Base-by-base conservation (phyloP, 2,329 filamentous ascomycete species). In the Fusarium sp. region DNA sequence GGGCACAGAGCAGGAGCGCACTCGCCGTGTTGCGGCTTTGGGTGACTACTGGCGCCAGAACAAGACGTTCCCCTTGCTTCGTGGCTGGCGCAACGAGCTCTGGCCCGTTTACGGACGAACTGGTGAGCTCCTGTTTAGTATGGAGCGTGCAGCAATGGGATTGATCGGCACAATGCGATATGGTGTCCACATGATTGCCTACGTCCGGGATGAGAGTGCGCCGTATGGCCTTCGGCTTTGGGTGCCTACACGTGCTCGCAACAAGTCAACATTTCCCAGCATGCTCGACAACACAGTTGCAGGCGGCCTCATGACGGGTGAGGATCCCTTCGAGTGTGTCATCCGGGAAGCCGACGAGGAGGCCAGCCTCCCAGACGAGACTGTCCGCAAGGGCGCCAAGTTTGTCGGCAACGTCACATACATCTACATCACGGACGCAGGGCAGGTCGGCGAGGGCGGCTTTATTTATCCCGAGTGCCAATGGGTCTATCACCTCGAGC, bases 251-350 rank as follows among this genome's bases (percentile, higher is more conserved):
- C 88, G 96, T 11, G 90, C 95, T 14, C 86, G 86, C 59, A 89
- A 86, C 67, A 99, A 98, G 85, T 90, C 93, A 74, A 98, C 95
- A 0, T 99, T 96, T 79, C 92, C 93, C 0, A 89, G 93, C n/a
- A 95, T 98, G 89, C 86, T 99, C 74, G 96, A 99, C 82, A 99
- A 98, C 81, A 95, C 95, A 2, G 96, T 97, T 8, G 96, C 95
- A 0, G 89, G 89, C n/a, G 89, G 84, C 0, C 91, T 98, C 75
- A 91, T 92, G 80, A 93, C 94, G 0, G 93, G 92, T 16, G 95
- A 98, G 81, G 87, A 87, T 24, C 93, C 94, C 0, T 92, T 95
- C 57, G 94, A 96, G 79, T 94, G 93, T 80, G 84, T 98, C 61
- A 88, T 98, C 22, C 90, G 96, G 62, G 96, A 99, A 83, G 92